A percentile compares a stretch with the other conserved stretches of the same genome.
Evolutionary conservation across 2,329 filamentous ascomycete species (phyloP).

Genomic region (Cadophora sp.): DNA sequence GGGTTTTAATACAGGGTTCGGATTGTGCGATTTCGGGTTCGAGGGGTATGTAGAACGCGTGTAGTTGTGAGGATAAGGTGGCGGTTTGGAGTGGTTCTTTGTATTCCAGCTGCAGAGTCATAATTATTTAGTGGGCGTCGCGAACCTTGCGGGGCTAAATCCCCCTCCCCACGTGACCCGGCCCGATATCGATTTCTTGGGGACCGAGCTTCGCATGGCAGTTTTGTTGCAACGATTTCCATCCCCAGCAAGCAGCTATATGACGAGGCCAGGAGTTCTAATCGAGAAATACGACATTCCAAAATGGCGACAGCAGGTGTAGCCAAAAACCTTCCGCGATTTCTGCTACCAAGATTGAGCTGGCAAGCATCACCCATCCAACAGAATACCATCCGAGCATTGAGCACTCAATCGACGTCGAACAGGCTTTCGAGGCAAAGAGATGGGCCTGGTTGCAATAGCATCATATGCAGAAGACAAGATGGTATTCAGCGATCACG

Average conservation of each 20-base stretch:
- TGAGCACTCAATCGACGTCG: slow-evolving; percentile 34
- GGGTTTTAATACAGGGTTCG: neutral
- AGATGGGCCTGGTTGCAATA: slow-evolving; percentile 6
- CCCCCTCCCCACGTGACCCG: slow-evolving; percentile 11
- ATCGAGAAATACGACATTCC: neutral
- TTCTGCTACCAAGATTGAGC: slow-evolving; percentile 45
- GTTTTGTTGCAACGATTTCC: neutral
- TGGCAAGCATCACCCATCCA: slow-evolving; percentile 41
- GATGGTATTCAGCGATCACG: slow-evolving; percentile 22
- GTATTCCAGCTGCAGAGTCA: slow-evolving; percentile 11
- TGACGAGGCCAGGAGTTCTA: neutral
- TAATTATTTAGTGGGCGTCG: slow-evolving; percentile 21
- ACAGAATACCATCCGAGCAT: slow-evolving; percentile 35
- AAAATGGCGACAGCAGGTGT: slow-evolving; percentile 41
- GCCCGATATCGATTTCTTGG: neutral
- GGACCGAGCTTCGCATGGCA: neutral
- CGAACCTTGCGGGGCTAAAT: slow-evolving; percentile 19
- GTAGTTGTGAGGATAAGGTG: slow-evolving; percentile 28
- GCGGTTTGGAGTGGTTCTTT: slow-evolving; percentile 24
- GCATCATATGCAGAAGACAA: slow-evolving; percentile 1
- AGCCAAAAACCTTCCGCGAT: slow-evolving; percentile 41
- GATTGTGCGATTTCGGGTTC: neutral
- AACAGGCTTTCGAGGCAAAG: slow-evolving; percentile 21
- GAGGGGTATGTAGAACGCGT: slow-evolving; percentile 23
- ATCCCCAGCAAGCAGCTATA: neutral